These are phyloP conservation scores for Boletales sp. DNA, from an alignment of 768 basidiomycete species.

Conservation along the genomic window DNA sequence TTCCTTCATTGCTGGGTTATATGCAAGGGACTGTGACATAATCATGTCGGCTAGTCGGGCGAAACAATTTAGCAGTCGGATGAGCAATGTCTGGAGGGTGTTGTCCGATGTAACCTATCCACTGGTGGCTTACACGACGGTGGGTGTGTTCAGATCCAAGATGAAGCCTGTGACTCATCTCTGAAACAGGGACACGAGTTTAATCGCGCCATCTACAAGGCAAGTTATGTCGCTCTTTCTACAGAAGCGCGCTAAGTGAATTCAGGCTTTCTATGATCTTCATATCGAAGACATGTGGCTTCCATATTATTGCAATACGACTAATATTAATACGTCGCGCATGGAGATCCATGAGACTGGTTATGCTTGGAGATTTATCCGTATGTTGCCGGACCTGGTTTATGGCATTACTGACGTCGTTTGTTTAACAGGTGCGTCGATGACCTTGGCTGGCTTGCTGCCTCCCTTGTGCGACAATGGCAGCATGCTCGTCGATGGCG, in stretches of 20 bases:
- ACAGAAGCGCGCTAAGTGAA: conserved; percentile 5
- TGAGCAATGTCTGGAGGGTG: conserved; percentile 94
- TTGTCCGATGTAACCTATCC: conserved; percentile 88
- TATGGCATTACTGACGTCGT: conserved; percentile 4
- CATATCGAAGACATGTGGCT: conserved; percentile 99
- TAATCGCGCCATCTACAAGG: conserved; percentile 93
- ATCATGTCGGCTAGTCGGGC: conserved; percentile 80
- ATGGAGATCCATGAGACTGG: conserved; percentile 99
- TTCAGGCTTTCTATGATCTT: conserved; percentile 84
- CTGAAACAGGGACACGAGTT: conserved; percentile 82
- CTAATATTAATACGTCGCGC: conserved; percentile 91
- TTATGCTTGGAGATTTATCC: conserved; percentile 96
- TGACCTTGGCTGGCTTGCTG: conserved; percentile 93
- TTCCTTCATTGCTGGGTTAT: conserved; percentile 88
- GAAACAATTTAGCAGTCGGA: conserved; percentile 87
- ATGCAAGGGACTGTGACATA: conserved; percentile 91
- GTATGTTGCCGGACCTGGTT: conserved; percentile 37
- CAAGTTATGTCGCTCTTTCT: conserved; percentile 17
- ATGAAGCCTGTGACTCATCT: neutral
- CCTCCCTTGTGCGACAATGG: conserved; percentile 96
- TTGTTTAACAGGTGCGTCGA: conserved; percentile 72
- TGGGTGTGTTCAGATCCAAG: conserved; percentile 24
- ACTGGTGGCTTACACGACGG: conserved; percentile 73
- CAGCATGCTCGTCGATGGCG: conserved; percentile 86
- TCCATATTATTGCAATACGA: conserved; percentile 96